Evolutionary conservation across 371 early-diverging fungal species (phyloP).

Genomic region (Dichotomocladium elegans): DNA sequence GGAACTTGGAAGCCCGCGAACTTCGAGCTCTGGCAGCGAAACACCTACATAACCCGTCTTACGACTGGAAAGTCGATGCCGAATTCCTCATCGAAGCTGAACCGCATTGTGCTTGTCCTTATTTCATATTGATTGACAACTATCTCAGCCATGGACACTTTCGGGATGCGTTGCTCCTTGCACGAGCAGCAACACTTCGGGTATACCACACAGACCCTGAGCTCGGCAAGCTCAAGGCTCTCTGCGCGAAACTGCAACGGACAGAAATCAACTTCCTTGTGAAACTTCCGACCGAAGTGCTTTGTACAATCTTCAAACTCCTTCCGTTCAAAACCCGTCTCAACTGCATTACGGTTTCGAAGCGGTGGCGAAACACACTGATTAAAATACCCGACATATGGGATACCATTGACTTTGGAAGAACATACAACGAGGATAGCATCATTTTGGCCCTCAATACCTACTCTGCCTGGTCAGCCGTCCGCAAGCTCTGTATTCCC

Average conservation of each 20-base stretch:
- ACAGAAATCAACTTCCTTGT: neutral
- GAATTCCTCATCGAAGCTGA: neutral
- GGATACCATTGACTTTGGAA: neutral
- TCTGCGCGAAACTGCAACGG: neutral
- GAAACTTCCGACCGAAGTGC: neutral
- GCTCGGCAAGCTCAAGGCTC: neutral
- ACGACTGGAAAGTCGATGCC: neutral
- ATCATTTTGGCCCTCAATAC: neutral
- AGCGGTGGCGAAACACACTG: neutral
- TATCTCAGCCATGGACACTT: neutral
- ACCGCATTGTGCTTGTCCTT: neutral
- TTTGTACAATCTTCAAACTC: neutral
- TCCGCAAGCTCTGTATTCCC: neutral
- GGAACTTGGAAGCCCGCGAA: neutral
- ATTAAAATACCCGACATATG: neutral
- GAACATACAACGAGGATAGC: neutral
- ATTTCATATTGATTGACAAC: neutral
- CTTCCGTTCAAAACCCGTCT: neutral
- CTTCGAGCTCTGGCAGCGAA: neutral
- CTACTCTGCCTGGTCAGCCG: neutral
- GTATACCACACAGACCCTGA: neutral
- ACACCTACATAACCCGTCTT: neutral
- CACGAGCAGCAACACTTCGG: neutral
- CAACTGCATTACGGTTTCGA: neutral
- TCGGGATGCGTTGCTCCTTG: neutral